phyloP scores from a whole-genome alignment of 345 rosid genomes.

The Acer campestre region DNA sequence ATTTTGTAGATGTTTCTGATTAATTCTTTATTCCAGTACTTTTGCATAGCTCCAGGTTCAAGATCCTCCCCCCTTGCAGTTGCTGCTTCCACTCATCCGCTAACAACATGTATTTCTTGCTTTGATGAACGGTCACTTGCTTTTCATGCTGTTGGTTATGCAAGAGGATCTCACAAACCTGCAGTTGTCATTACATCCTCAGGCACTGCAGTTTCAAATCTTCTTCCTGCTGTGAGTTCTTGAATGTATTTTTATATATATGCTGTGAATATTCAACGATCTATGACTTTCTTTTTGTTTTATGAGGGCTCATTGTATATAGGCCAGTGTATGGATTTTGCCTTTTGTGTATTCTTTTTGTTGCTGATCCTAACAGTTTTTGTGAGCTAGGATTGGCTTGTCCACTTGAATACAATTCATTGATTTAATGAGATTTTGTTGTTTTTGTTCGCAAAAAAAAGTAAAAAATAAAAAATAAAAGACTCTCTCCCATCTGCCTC shows the following conservation, averaged over 20 bases:
- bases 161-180: slow-evolving; percentile 78
- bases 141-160: slow-evolving; percentile 91
- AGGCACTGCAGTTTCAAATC: slow-evolving; percentile 98
- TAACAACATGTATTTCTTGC: slow-evolving; percentile 74
- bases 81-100: slow-evolving; percentile 87
- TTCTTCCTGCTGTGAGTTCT: slow-evolving; percentile 94
- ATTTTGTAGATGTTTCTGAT: slow-evolving; percentile 37
- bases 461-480: too few species aligned
- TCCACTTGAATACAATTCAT: too few species aligned
- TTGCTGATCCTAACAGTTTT: too few species aligned
- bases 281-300: background rate
- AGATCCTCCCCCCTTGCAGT: slow-evolving; percentile 94
- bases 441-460: too few species aligned
- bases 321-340: too few species aligned
- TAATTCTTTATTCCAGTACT: slow-evolving; percentile 59
- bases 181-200: slow-evolving; percentile 91
- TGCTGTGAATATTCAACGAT: background rate
- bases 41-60: slow-evolving; percentile 97
- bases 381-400: too few species aligned
- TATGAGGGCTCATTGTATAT: too few species aligned
- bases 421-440: too few species aligned
- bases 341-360: too few species aligned
- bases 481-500: background rate
- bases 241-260: background rate
- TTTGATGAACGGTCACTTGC: slow-evolving; percentile 96